Base-by-base conservation (phyloP, 2,329 filamentous ascomycete genomes). In the Penicillium sclerotiorum region DNA sequence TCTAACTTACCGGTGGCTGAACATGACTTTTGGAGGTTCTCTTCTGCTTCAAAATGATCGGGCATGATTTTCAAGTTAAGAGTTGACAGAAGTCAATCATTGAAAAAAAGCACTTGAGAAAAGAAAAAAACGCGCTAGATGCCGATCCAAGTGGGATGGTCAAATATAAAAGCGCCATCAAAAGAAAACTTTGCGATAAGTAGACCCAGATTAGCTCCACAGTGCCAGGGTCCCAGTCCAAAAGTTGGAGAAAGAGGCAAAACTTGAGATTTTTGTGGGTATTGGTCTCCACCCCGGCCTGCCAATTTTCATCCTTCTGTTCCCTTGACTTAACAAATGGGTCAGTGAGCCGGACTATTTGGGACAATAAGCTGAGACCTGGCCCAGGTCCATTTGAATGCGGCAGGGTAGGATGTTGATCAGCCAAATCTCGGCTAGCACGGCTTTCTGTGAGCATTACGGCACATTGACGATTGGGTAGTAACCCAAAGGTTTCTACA, bases 391-490 rank as follows among this genome's bases (percentile, higher is more conserved):
- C 21, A 32, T 25, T 58, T 50, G 17, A 50, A 60, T 53, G 23
- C 20, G 51, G 58, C 35, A 59, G 20, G 46, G 25, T 18, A 13
- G 17, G 18, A 21, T 55, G 59, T 44, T 59, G 58, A 61, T 60
- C 59, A 27, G 23, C 36, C 13, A 32, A 50, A 7, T 23, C 41
- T 52, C 58, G 58, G 58, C 45, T 61, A 61, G 45, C 45, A 62
- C 57, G 58, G 60, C 57, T 60, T 48, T 27, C 43, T 45, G 22
- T 43, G 50, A 50, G 50, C 18, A 47, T 44, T 25, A 38, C 22
- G 21, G 13, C 13, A 40, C n/a, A 8, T 38, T 20, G n/a, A 27
- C 36, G 20, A n/a, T 13, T 18, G 22, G 23, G 33, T 9, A 2
- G 15, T 9, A 18, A 28, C 4, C 13, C 8, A 7, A 23, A 40